Percentiles rank a stretch among this genome's conserved stretches.
phyloP scores from a whole-genome alignment of 345 rosid species.

The Heritiera fomes region DNA sequence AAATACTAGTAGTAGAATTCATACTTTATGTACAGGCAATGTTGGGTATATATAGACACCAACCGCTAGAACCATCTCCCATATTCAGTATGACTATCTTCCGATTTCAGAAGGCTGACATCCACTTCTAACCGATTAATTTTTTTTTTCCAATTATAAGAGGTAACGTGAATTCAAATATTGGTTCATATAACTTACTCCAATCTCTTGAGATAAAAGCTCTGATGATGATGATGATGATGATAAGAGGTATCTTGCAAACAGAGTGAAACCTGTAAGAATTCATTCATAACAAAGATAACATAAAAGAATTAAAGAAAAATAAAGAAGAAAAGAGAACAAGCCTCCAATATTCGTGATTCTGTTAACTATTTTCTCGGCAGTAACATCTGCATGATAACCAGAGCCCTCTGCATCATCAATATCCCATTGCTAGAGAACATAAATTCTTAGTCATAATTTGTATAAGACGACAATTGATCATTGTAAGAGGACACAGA shows the following conservation, averaged over 20 bases:
- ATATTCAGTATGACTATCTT: background rate
- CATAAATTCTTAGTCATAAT: background rate
- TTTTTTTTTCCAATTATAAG: background rate
- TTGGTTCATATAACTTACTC: too few species aligned
- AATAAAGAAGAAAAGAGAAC: background rate
- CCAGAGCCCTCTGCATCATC: background rate
- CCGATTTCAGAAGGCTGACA: background rate
- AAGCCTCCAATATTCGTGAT: background rate
- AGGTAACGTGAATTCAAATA: too few species aligned
- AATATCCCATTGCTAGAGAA: background rate
- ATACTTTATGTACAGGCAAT: background rate
- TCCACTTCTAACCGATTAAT: background rate
- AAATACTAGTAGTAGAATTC: background rate
- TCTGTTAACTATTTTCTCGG: background rate
- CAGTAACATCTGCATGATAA: background rate
- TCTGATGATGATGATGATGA: too few species aligned
- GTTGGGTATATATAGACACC: background rate
- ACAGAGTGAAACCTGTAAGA: background rate
- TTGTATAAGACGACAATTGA: background rate
- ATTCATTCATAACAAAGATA: background rate
- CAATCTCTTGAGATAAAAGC: too few species aligned
- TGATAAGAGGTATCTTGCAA: background rate
- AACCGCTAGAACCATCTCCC: background rate
- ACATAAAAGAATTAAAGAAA: background rate
- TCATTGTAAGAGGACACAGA: background rate